Percentiles rank a stretch among this genome's conserved stretches.
phyloP scores from a whole-genome alignment of 371 early-diverging fungal genomes.

The Lichtheimia ornata region DNA sequence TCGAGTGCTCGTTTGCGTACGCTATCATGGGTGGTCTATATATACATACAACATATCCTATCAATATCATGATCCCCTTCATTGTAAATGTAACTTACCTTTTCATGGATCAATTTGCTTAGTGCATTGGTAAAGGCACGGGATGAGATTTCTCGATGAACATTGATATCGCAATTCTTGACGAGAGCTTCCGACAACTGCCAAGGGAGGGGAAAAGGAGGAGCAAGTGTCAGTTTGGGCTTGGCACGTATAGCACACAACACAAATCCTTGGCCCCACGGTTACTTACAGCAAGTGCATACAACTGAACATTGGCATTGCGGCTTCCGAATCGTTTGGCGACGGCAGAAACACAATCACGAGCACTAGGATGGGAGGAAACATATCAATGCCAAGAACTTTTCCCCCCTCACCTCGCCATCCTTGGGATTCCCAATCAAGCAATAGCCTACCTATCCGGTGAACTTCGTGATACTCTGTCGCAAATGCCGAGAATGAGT shows the following conservation, averaged over 20 bases:
- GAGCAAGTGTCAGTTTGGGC: not conserved
- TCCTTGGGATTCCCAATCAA: not conserved
- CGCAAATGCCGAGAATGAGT: conserved; percentile 85
- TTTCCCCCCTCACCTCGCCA: not conserved
- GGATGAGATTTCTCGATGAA: conserved; percentile 84
- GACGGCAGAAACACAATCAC: conserved; percentile 74
- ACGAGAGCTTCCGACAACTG: conserved; percentile 84
- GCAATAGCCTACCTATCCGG: conserved; percentile 43
- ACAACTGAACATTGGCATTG: conserved; percentile 87
- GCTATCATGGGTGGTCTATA: conserved; percentile 69
- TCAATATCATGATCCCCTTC: not conserved
- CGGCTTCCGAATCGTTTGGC: conserved; percentile 73
- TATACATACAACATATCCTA: not conserved
- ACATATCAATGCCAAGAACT: conserved; percentile 10
- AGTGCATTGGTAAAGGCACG: conserved; percentile 85
- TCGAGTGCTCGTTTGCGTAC: conserved; percentile 82
- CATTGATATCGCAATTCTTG: conserved; percentile 84
- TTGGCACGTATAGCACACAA: too few relatives aligned
- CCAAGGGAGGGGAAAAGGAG: not conserved
- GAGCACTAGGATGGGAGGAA: conserved; percentile 43
- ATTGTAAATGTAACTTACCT: conserved; percentile 30
- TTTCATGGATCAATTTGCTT: conserved; percentile 74
- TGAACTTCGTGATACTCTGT: conserved; percentile 66
- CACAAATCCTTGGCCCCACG: too few relatives aligned
- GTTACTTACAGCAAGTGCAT: conserved; percentile 69